These are phyloP conservation scores for Periconia macrospinosa DNA, from an alignment of 2,329 filamentous ascomycete genomes.

Conservation along the genomic window DNA sequence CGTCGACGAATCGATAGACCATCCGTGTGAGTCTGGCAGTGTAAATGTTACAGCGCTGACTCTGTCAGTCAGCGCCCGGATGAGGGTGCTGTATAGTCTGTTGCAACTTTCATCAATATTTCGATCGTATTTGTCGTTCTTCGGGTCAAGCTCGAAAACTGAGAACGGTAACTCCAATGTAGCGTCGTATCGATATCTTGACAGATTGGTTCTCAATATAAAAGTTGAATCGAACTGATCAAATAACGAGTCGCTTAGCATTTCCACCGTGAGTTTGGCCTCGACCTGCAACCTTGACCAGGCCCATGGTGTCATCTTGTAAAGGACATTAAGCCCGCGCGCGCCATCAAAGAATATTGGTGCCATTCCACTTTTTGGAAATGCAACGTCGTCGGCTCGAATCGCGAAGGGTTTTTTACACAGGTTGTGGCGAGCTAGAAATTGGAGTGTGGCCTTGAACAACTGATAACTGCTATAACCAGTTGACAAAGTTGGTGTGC, in stretches of 20 bases:
- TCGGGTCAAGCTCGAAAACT: constrained; percentile 27
- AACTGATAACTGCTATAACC: constrained; percentile 89
- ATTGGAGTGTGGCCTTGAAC: constrained; percentile 93
- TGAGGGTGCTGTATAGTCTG: constrained; percentile 66
- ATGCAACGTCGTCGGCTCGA: constrained; percentile 40
- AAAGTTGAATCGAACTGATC: constrained; percentile 88
- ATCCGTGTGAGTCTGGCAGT: constrained; percentile 31
- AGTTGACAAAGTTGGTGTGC: constrained; percentile 70
- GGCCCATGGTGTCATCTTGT: constrained; percentile 88
- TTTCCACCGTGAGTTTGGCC: constrained; percentile 71
- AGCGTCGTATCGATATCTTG: constrained; percentile 59
- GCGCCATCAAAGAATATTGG: constrained; percentile 79
- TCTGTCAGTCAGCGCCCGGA: constrained; percentile 74
- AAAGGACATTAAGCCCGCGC: constrained; percentile 78
- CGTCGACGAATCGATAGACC: constrained; percentile 38
- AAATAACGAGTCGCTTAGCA: constrained; percentile 71
- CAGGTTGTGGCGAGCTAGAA: constrained; percentile 74
- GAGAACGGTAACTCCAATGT: constrained; percentile 46
- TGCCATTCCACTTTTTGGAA: constrained; percentile 46
- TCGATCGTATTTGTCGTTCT: constrained; percentile 27
- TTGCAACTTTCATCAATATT: constrained; percentile 47
- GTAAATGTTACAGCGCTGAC: constrained; percentile 62
- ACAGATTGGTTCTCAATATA: constrained; percentile 62
- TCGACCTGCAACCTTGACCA: constrained; percentile 73
- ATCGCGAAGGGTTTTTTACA: constrained; percentile 64